Evolutionary conservation across 805 yeast genomes (phyloP), one percentile per base, ranked within the genome.

Genomic region (Hanseniaspora taiwanica): DNA sequence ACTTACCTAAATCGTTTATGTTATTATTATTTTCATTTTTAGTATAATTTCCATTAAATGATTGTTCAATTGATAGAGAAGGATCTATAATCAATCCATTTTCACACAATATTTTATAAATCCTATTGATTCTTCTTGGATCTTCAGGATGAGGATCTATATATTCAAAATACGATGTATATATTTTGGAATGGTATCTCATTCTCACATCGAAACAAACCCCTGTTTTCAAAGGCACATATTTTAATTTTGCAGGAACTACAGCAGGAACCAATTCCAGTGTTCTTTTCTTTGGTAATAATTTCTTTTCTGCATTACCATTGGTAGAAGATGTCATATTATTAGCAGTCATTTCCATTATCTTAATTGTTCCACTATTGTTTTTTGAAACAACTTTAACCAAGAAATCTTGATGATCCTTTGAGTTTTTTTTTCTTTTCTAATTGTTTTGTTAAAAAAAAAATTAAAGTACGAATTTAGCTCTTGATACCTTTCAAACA

Each of bases 61-160:
- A 60, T 6, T 79, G 69, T 1, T 64, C 58, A 10, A 83, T 87
- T 2, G 81, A 71, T 38, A 86, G 64, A 8, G 81, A 71, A 13
- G 84, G 80, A 55, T 89, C 96, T 27, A 65, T 72, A 42, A 91
- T 79, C 13, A 91, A 67, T 0, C 98, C 98, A 29, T 91, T 86
- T 54, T 91, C 96, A 0, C 96, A 96, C 35, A 91, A 69, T 33
- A 82, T 81, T 62, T 91, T 86, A 64, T 91, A 91, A 36, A 91
- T 83, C 42, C 97, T 71, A 61, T 87, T 91, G 27, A 89, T 87
- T 49, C 99, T 75, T 46, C 98, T 71, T 9, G 99, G 99, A 55
- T 91, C 98, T 58, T 91, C 99, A 4, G 99, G 99, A 56, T 91
- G 99, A 2, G 97, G 98, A 55, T 91, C 98, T 39, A 89, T 84